Evolutionary conservation across 345 rosid species (phyloP), one percentile per base, ranked within the genome.

Genomic region (Salix viminalis): DNA sequence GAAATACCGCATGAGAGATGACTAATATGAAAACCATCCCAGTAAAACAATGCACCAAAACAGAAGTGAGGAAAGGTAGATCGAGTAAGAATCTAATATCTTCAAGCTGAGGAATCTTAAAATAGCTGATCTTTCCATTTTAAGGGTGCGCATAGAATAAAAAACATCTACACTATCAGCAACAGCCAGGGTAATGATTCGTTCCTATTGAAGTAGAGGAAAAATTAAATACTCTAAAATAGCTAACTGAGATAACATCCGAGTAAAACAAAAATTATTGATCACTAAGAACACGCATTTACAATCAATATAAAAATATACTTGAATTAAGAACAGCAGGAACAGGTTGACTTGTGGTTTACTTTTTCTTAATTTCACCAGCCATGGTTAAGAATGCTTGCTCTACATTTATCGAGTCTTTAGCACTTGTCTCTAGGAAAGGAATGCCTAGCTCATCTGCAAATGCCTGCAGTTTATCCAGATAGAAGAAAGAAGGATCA

Each of bases 371-470:
- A 76, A 92, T 89, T 87, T 90, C 92, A 30, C 83, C 88, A 34
- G 95, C 92, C 91, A 91, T 92, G 34, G 94, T 92, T 79, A 92
- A 79, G 91, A 92, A 92, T 76, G 97, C 92, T 46, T 88, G 89
- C 75, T 91, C 97, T 61, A 92, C 97, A 11, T 92, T 92, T 69
- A 87, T 88, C 60, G 95, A 79, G 81, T 91, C 95, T 86, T 91
- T 91, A 75, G 97, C 97, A 84, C 95, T 92, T 56, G 97, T 91
- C 86, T 92, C 95, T 21, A 92, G 90, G 82, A 91, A 89, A 34
- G 93, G 93, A 75, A 92, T 89, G 75, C 92, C 93, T 7, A 89
- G 91, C 77, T 92, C 93, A 77, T 91, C 95, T 36, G 95, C 95
- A 75, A 91, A 85, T 34, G 94, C 96, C 96, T 92, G 81, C 34